Evolutionary conservation across 129 eudicot genomes (phyloP), one percentile per base, ranked within the genome.

Genomic region (Helianthus annuus): DNA sequence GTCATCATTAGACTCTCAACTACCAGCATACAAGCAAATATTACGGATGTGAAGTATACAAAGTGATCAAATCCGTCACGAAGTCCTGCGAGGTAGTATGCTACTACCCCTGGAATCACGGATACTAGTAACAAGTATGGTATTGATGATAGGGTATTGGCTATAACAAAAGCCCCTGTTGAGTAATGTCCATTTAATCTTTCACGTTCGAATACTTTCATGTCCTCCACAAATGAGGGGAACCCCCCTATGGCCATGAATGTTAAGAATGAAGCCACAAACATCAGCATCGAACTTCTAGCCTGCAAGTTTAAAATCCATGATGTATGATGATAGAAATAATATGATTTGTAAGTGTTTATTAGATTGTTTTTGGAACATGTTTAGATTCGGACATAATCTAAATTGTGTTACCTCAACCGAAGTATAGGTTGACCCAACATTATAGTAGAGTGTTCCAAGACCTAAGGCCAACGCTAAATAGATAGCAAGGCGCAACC

Each of bases 211-310:
- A 34, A 54, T 15, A 83, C 91, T 77, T 90, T 90, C 95, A 91
- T 85, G 76, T 91, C 95, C 70, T 91, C 92, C 51, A 85, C 97
- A 55, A 88, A 91, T 22, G 97, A 91, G 59, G 96, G 97, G 80
- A 91, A 91, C 61, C 96, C 96, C 0, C 97, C 96, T 27, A 91
- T 91, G 27, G 97, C 88, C 96, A 88, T 88, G 66, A 91, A 91
- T 49, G 96, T 91, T 80, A 91, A 78, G 85, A 88, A 88, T 42
- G 86, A 68, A 38, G 58, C 85, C 32, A 88, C 89, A 76, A 91
- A 91, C 86, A 85, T 81, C 64, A 91, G 66, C 95, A 91, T 79
- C n/a, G 92, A 78, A 55, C 88, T 83, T 73, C 87, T 87, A 69
- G 88, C 94, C 96, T 90, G 83, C 52, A 19, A 59, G 34, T 70